Base-by-base conservation (phyloP, 148 eudicot genomes). In the Pouteria glomerata region DNA sequence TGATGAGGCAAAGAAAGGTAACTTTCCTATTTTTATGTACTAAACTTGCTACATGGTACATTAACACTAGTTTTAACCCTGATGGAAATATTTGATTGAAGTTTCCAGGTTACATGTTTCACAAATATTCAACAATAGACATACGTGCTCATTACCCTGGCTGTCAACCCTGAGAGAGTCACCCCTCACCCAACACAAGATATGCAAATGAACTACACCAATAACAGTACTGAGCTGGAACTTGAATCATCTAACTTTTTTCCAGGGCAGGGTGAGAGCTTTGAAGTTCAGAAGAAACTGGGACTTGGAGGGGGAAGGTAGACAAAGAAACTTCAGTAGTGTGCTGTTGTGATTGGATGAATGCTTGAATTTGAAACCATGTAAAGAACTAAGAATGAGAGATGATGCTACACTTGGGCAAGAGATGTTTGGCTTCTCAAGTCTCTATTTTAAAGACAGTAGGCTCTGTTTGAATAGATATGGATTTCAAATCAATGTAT, bases 261-360 rank as follows among this genome's bases (percentile, higher is more conserved):
- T n/a, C n/a, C n/a, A n/a, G n/a, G n/a, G n/a, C n/a, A n/a, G n/a
- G n/a, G n/a, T n/a, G n/a, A n/a, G n/a, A n/a, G n/a, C n/a, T n/a
- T n/a, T n/a, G n/a, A n/a, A 13, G 14, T 58, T 58, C 39, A 30
- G 34, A n/a, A 58, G 63, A 58, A 59, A 33, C 63, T 59, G 63
- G 63, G 33, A 59, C 27, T 59, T 1, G 8, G 10, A 59, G 41
- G n/a, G n/a, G n/a, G n/a, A n/a, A n/a, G n/a, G n/a, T n/a, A n/a
- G n/a, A n/a, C n/a, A n/a, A n/a, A 59, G 18, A 30, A 37, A 16
- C 3, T 33, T 59, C 35, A 59, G 19, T 4, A 33, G n/a, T 59
- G 35, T 24, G 13, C 11, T 44, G 13, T 44, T 44, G 2, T 44
- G 48, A 44, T 18, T 59, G 4, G 15, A 21, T 31, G 24, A 33